Base-by-base conservation (phyloP, 345 rosid species). In the Xanthoceras sorbifolium region DNA sequence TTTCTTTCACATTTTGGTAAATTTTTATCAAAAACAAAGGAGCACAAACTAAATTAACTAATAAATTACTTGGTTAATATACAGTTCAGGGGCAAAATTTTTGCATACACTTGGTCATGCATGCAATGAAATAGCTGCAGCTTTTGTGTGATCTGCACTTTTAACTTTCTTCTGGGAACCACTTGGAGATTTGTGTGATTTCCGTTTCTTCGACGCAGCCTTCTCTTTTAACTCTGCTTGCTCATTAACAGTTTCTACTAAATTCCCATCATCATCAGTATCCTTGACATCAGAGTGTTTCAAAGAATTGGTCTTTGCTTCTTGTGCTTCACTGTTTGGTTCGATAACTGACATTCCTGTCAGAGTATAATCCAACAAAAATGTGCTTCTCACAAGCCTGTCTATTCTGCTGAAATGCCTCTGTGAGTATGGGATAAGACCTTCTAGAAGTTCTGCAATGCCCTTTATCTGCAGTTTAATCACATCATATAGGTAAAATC, bases 381-480 rank as follows among this genome's bases (percentile, higher is more conserved):
- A 92, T 38, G 97, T 92, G 88, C 97, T 95, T 81, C 98, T 88
- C 9, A 89, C 90, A 32, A 90, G 91, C 77, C 98, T 88, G 80
- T 96, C 99, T 60, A 96, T 80, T 86, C 99, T 90, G 83, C 79
- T 86, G 84, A 87, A 93, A 84, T 96, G 98, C 83, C 98, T 90
- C 80, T 90, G 94, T 9, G 97, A 86, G 88, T 93, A 96, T 40
- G 97, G 98, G 62, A 91, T 89, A 14, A 92, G 87, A 66, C 94
- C 98, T 85, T 96, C 99, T 32, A 93, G 90, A 57, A 93, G 84
- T 79, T 96, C 97, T 15, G 86, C 83, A n/a, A 96, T 83, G 67
- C 99, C 98, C 83, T 79, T 92, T 23, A 91, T 85, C 98, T 93
- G 89, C 66, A 60, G 54, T 38, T 77, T 15, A 48, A 73, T 36